Percentiles rank a stretch among this genome's conserved stretches.
phyloP scores from a whole-genome alignment of 2,329 filamentous ascomycete species.

The Colletotrichum sp. region DNA sequence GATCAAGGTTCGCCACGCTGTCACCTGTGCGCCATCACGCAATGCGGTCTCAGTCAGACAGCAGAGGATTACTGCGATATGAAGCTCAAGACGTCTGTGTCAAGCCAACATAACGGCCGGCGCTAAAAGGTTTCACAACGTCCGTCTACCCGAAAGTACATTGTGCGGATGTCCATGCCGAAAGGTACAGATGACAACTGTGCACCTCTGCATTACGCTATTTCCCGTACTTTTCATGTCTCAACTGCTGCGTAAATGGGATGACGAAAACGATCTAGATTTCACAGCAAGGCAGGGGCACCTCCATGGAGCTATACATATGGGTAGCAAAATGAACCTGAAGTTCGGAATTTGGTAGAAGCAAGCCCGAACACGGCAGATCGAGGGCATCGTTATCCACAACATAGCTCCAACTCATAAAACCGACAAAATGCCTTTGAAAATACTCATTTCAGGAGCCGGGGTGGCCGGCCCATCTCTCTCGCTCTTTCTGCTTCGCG shows the following conservation, averaged over 20 bases:
- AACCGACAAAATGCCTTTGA: slow-evolving; percentile 21
- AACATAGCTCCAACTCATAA: neutral
- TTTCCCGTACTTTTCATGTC: neutral
- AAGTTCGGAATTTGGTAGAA: neutral
- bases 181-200: neutral
- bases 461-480: slow-evolving; percentile 46
- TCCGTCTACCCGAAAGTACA: neutral
- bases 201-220: neutral
- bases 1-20: neutral
- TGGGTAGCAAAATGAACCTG: neutral
- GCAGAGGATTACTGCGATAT: neutral
- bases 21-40: neutral
- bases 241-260: neutral
- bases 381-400: neutral
- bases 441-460: slow-evolving; percentile 37
- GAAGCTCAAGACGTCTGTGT: neutral
- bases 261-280: neutral
- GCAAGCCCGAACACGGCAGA: neutral
- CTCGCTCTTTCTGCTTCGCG: slow-evolving; percentile 17
- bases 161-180: neutral
- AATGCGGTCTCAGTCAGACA: neutral
- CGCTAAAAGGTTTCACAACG: neutral
- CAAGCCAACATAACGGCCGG: neutral
- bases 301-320: neutral
- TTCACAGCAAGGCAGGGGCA: neutral